Base-by-base conservation (phyloP, 2,329 filamentous ascomycete species). In the Kalmusia sp. region DNA sequence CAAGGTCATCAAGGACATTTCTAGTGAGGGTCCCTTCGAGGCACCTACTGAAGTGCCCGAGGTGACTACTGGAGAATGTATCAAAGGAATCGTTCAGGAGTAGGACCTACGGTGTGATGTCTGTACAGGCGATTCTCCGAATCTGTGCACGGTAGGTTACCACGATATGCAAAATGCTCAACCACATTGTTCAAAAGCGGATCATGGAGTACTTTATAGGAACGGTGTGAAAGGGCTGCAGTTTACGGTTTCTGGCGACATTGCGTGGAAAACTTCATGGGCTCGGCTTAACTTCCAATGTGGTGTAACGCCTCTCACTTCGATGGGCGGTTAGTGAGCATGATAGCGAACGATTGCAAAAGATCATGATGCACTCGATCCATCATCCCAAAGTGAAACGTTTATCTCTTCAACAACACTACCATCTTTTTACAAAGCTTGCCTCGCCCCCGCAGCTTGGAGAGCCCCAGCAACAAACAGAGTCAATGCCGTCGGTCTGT, bases 361-460 rank as follows among this genome's bases (percentile, higher is more conserved):
- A n/a, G n/a, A n/a, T n/a, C n/a, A n/a, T n/a, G n/a, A n/a, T n/a
- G n/a, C n/a, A n/a, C n/a, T n/a, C n/a, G n/a, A n/a, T n/a, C n/a
- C n/a, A n/a, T n/a, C n/a, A n/a, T n/a, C n/a, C n/a, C n/a, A n/a
- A n/a, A n/a, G n/a, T n/a, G n/a, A n/a, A n/a, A n/a, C n/a, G n/a
- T n/a, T n/a, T n/a, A n/a, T 22, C 11, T 38, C 19, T 38, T n/a
- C 19, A 14, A 24, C 35, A 12, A n/a, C 19, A 14, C 1, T 1
- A 38, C 19, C 11, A 22, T 11, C 7, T 12, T 9, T 24, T 53
- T 40, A 62, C 31, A 59, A 22, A 47, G 50, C 44, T 19, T 50
- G 40, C 48, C 31, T 58, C 4, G 52, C 59, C 17, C 54, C 55
- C 11, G 52, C 12, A 31, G 49, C 58, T 44, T 64, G 62, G 43